phyloP scores from a whole-genome alignment of 2,329 filamentous ascomycete genomes.

The Aspergillus terreus region DNA sequence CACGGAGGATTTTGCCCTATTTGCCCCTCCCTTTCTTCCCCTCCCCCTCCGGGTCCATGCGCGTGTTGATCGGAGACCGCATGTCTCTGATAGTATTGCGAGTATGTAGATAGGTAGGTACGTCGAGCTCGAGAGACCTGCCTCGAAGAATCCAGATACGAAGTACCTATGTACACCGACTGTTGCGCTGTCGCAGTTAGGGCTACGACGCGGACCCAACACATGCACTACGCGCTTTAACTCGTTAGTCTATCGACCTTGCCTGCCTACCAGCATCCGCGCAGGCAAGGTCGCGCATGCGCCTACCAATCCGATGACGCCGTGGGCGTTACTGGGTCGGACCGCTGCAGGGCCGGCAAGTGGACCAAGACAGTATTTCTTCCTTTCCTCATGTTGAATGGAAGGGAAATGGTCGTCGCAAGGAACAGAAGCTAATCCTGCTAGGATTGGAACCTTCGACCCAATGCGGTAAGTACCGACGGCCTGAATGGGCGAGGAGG shows the following conservation, averaged over 20 bases:
- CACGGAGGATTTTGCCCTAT: slow-evolving; percentile 17
- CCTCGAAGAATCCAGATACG: too few species aligned
- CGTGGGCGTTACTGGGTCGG: slow-evolving; percentile 30
- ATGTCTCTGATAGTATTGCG: too few species aligned
- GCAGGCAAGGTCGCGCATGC: not conserved
- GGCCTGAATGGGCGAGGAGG: not conserved
- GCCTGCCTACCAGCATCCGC: not conserved
- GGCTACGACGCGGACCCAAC: too few species aligned
- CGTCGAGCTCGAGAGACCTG: not conserved
- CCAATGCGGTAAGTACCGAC: not conserved
- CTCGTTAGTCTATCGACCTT: not conserved
- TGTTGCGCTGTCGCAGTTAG: not conserved
- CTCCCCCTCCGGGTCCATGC: slow-evolving; percentile 13
- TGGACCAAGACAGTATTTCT: slow-evolving; percentile 23
- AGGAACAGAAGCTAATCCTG: not conserved
- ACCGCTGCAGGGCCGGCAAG: slow-evolving; percentile 36
- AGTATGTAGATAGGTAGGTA: not conserved
- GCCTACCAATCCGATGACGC: not conserved
- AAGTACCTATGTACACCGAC: not conserved
- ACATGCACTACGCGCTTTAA: too few species aligned
- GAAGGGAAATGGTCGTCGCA: not conserved
- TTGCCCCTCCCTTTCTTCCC: not conserved
- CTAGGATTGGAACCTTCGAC: slow-evolving; percentile 1
- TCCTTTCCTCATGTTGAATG: not conserved
- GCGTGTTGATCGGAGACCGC: slow-evolving; percentile 2